Percentiles rank a stretch among this genome's conserved stretches.
Evolutionary conservation across 371 early-diverging fungal species (phyloP).

Genomic region (Smittium culicis): DNA sequence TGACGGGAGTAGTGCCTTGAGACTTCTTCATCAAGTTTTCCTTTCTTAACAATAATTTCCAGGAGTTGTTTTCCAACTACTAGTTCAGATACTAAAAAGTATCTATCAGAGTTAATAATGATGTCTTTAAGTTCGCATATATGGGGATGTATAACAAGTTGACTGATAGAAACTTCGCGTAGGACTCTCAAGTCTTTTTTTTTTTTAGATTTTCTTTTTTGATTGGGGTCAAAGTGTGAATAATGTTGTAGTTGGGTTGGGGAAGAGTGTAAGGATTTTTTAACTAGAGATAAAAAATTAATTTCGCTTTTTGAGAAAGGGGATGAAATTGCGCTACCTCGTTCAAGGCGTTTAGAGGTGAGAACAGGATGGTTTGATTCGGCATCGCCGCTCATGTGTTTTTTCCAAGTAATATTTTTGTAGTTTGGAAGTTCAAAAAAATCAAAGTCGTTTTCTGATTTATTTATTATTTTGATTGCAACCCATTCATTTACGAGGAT

Average conservation of each 20-base stretch:
- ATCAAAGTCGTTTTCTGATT: no score
- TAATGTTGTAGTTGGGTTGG: no score
- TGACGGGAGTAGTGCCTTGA: slow-evolving; percentile 90
- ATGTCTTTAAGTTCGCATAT: slow-evolving; percentile 80
- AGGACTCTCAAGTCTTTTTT: slow-evolving; percentile 64
- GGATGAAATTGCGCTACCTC: no score
- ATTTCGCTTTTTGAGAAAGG: no score
- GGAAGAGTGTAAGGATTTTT: no score
- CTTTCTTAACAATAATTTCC: slow-evolving; percentile 81
- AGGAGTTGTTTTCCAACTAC: slow-evolving; percentile 94
- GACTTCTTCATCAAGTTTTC: slow-evolving; percentile 69
- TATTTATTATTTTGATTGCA: background rate
- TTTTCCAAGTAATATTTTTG: no score
- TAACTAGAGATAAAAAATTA: no score
- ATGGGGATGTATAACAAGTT: slow-evolving; percentile 79
- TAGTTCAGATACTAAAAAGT: slow-evolving; percentile 87
- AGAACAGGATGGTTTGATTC: no score
- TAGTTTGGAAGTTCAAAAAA: no score
- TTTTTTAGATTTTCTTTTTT: slow-evolving; percentile 26
- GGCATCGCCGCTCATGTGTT: no score
- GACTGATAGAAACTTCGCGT: slow-evolving; percentile 87
- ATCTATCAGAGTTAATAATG: slow-evolving; percentile 71
- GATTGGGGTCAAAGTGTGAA: background rate
- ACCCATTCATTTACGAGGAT: slow-evolving; percentile 78
- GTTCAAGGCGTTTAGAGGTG: no score